Evolutionary conservation across 208 protist species (phyloP), one percentile per base, ranked within the genome.

Genomic region (Leptomonas seymouri): DNA sequence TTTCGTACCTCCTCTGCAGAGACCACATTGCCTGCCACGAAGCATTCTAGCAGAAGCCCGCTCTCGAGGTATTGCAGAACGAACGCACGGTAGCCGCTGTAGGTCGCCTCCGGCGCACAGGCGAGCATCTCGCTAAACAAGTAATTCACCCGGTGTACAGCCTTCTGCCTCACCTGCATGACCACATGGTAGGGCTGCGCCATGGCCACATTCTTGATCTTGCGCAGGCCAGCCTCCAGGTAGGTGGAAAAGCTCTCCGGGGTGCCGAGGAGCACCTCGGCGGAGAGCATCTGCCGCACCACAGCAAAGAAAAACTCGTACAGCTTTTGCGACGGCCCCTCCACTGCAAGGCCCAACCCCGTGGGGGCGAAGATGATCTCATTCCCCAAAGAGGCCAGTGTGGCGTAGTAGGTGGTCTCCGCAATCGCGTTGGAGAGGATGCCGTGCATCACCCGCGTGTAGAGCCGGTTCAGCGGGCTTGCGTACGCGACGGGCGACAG

Each of bases 341-440:
- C 66, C 27, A 93, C 78, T 11, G 34, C 61, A 1, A 95, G 30
- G 25, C 42, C 60, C 8, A 91, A 56, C 3, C 86, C 90, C 12
- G 80, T 78, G 18, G 56, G 0, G 3, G 25, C 12, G 11, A 68
- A 39, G 18, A 59, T 4, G 20, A 93, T 55, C 9, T 54, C 34
- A 60, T 93, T 93, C 6, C 79, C 42, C 28, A 95, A 54, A 18
- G 87, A 80, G 2, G 87, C 90, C 34, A 93, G 63, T 42, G 80
- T 49, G 15, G 85, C 90, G 76, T 84, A 87, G 75, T 95, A 95
- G 49, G 73, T 55, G 12, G 78, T 51, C 77, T 91, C 86, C 6
- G 78, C 80, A 28, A 91, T 21, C 20, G 60, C 65, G 49, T 86
- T 74, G 15, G 62, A 27, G 23, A 93, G 51, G 25, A 95, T 82